Base-by-base conservation (phyloP, 1,284 basidiomycete genomes). In the Porogramme epimiltina region DNA sequence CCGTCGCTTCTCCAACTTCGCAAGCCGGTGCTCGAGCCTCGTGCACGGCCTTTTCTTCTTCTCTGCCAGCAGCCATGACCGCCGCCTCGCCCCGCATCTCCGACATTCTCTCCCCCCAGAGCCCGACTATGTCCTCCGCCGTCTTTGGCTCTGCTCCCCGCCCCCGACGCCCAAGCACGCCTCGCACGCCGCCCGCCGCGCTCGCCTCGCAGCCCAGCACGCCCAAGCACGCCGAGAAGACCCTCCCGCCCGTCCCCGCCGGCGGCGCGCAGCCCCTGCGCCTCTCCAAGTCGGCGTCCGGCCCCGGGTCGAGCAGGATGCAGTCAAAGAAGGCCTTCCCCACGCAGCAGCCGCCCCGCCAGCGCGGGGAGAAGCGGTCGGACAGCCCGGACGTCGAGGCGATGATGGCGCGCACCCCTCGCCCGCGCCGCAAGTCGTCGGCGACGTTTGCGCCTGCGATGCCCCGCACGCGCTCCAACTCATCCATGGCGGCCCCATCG, bases 371-470 rank as follows among this genome's bases (percentile, higher is more conserved):
- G 18, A 49, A 50, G 37, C 52, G 67, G 40, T 56, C 67, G 19
- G 59, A 60, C 15, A 79, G 77, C 49, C 81, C 81, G 0, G 81
- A 82, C 56, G 76, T 82, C 41, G 63, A 68, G 4, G 60, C 70
- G 16, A 78, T 81, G 52, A 62, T 83, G 11, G 72, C 74, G 10
- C 64, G 63, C 5, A 81, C 79, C 0, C 77, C 79, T 0, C 70
- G 76, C 0, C 77, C 78, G 4, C 65, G 71, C 3, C 65, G 69
- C 40, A 60, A 58, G 47, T 63, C 66, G 4, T 65, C 68, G 0
- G 62, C 62, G 6, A 60, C 62, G 10, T 52, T 62, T 39, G n/a
- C 56, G 33, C 51, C 55, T 31, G 31, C 16, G 11, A 18, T 51
- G 22, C n/a, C 28, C 15, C 55, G 53, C 15, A 39, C 55, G 18